These are phyloP conservation scores for Colletotrichum cereale DNA, from an alignment of 2,329 filamentous ascomycete species.

Conservation along the genomic window DNA sequence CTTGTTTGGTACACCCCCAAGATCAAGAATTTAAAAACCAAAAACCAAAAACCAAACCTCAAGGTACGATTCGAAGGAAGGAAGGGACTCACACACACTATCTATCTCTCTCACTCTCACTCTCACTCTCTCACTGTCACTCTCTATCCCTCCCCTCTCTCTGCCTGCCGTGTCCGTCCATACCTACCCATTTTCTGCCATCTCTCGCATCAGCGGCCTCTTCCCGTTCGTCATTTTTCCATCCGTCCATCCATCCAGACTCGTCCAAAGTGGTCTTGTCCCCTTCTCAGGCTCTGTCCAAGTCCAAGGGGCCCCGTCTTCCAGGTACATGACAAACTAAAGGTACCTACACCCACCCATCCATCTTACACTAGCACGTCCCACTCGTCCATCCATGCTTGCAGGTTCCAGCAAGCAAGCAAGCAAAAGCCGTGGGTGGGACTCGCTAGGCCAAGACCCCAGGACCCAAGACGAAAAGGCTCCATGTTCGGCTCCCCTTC, in stretches of 20 bases:
- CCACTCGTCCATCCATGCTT: conserved; percentile 6
- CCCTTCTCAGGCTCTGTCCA: conserved; percentile 18
- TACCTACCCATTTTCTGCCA: not conserved
- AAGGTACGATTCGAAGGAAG: conserved; percentile 10
- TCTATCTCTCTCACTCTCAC: not conserved
- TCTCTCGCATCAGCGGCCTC: conserved; percentile 7
- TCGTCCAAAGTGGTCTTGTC: conserved; percentile 13
- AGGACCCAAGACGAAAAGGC: conserved; percentile 18
- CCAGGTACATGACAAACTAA: no score
- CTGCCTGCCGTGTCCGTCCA: not conserved
- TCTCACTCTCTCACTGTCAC: not conserved
- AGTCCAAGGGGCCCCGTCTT: no score
- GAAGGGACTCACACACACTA: not conserved
- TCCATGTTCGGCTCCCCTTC: conserved; percentile 27
- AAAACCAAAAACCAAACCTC: not conserved
- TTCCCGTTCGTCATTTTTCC: conserved; percentile 24
- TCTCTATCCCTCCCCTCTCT: not conserved
- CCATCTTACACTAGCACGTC: conserved; percentile 4
- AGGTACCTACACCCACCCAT: no score
- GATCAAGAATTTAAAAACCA: no score
- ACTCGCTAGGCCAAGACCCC: not conserved
- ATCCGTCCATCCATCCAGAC: conserved; percentile 13
- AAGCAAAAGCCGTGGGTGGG: conserved; percentile 4
- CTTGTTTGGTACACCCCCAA: not conserved
- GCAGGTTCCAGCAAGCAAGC: no score